Evolutionary conservation across 306 rosid genomes (phyloP).

Genomic region (Prunus davidiana): DNA sequence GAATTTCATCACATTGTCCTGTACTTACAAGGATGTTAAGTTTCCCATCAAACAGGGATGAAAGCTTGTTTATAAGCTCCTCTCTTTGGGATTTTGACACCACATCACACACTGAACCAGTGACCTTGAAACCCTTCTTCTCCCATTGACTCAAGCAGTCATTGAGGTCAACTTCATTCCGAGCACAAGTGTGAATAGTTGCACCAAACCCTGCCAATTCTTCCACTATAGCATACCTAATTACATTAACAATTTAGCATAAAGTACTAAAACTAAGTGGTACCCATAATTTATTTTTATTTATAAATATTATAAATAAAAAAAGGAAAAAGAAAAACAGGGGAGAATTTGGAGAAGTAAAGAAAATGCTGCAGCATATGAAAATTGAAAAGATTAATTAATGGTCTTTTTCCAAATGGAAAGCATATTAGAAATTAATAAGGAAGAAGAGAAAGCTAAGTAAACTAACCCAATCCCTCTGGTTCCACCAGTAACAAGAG

Average conservation of each 20-base stretch:
- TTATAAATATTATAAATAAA: too few relatives aligned
- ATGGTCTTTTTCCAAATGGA: background rate
- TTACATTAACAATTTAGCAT: background rate
- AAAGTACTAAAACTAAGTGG: too few relatives aligned
- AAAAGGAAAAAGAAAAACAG: background rate
- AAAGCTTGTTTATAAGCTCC: conserved; percentile 11
- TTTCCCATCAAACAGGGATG: conserved; percentile 21
- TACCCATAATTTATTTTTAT: too few relatives aligned
- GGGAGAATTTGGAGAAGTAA: background rate
- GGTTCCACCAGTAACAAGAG: conserved; percentile 48
- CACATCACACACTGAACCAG: conserved; percentile 30
- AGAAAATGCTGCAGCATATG: background rate
- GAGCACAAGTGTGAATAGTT: conserved; percentile 15
- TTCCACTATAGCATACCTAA: conserved; percentile 32
- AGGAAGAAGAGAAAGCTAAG: background rate
- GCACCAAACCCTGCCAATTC: conserved; percentile 33
- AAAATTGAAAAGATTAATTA: background rate
- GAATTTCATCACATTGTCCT: too few relatives aligned
- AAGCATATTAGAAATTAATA: too few relatives aligned
- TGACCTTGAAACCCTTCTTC: conserved; percentile 20
- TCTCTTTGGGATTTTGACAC: background rate
- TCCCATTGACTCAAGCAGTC: conserved; percentile 28
- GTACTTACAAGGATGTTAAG: conserved; percentile 33
- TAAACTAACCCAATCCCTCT: conserved; percentile 39
- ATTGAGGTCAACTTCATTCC: conserved; percentile 12